Conservation (phyloP, 2,329 filamentous ascomycete genomes). For the Xylariaceae sp. region DNA sequence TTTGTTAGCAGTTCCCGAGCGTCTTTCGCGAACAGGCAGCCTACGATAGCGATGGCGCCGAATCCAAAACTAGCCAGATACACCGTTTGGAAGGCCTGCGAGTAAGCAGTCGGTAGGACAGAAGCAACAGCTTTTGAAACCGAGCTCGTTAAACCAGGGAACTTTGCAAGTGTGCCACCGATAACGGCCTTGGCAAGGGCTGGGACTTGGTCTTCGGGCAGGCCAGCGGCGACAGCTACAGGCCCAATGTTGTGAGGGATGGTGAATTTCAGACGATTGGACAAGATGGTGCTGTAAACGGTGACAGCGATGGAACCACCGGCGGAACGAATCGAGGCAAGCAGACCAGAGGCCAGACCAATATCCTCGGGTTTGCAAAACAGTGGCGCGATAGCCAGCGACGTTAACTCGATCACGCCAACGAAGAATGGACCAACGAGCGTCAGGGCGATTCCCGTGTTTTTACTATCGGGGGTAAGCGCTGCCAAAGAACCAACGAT, state of each 20-base stretch:
- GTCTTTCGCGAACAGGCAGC: constrained; percentile 46
- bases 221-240: constrained; percentile 46
- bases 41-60: constrained; percentile 46
- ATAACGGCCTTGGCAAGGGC: constrained; percentile 45
- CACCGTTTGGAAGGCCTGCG: constrained; percentile 50
- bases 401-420: constrained; percentile 46
- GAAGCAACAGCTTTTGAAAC: constrained; percentile 42
- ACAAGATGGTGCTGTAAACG: constrained; percentile 50
- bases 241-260: constrained; percentile 46
- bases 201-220: constrained; percentile 42
- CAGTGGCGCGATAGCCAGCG: constrained; percentile 45
- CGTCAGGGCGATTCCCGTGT: constrained; percentile 44
- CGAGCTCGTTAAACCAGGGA: constrained; percentile 42
- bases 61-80: constrained; percentile 49
- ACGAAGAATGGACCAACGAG: constrained; percentile 48
- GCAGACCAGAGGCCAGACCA: constrained; percentile 49
- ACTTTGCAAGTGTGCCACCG: constrained; percentile 37
- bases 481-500: constrained; percentile 45
- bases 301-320: constrained; percentile 48
- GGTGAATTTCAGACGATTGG: constrained; percentile 45
- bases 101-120: constrained; percentile 45
- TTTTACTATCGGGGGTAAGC: constrained; percentile 42
- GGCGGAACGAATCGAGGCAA: constrained; percentile 49
- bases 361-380: constrained; percentile 50
- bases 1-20: constrained; percentile 44